These are phyloP conservation scores for Naematelia encephala DNA, from an alignment of 768 basidiomycete genomes.

Conservation along the genomic window DNA sequence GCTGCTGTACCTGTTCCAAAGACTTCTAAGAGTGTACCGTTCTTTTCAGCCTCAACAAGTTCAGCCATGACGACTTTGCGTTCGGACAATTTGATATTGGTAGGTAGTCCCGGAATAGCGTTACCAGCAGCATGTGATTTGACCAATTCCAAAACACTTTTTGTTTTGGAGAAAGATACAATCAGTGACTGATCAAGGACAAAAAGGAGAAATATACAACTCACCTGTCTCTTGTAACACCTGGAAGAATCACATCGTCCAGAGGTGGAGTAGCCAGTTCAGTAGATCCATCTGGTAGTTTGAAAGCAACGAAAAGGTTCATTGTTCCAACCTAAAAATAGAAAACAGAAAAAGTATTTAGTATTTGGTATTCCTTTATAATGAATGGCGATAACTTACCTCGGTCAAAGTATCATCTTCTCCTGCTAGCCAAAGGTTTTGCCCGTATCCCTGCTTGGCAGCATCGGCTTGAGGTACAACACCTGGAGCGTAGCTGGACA, in stretches of 20 bases:
- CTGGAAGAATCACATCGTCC: slow-evolving; percentile 87
- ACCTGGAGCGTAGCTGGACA: slow-evolving; percentile 69
- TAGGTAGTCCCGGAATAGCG: slow-evolving; percentile 54
- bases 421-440: slow-evolving; percentile 75
- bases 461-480: slow-evolving; percentile 72
- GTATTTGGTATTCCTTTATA: too few species aligned
- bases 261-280: slow-evolving; percentile 86
- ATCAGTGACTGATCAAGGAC: too few species aligned
- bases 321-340: slow-evolving; percentile 63
- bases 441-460: slow-evolving; percentile 65
- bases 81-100: slow-evolving; percentile 59
- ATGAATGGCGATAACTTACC: slow-evolving; percentile 32
- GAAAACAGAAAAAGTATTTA: background rate
- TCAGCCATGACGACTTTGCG: slow-evolving; percentile 61
- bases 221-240: slow-evolving; percentile 77
- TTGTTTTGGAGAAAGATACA: too few species aligned
- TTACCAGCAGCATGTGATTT: slow-evolving; percentile 59
- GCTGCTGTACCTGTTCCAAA: slow-evolving; percentile 77
- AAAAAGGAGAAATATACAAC: slow-evolving; percentile 11
- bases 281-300: slow-evolving; percentile 62
- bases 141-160: slow-evolving; percentile 63
- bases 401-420: slow-evolving; percentile 59
- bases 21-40: slow-evolving; percentile 71
- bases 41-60: slow-evolving; percentile 55
- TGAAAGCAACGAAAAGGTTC: slow-evolving; percentile 73